Evolutionary conservation across 2,329 filamentous ascomycete species (phyloP), one percentile per base, ranked within the genome.

Genomic region (Trichoderma afroharzianum): DNA sequence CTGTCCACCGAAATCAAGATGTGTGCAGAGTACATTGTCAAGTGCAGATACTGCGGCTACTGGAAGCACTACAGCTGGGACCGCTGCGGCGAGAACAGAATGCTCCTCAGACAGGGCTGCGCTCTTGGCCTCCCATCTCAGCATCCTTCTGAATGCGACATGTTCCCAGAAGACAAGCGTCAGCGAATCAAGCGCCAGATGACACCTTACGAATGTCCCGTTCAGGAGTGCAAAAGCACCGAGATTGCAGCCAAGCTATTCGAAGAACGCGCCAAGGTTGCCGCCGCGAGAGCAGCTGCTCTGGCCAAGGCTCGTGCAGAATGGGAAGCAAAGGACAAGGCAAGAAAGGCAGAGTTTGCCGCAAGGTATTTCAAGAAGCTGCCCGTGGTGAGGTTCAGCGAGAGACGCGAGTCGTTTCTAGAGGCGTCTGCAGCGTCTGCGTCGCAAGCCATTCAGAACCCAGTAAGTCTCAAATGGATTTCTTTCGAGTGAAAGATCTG

Each of bases 171-270:
- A n/a, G 33, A 67, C 15, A 43, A 57, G 12, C 68, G 71, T 12
- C 32, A 66, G 39, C 69, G 63, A 14, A 26, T 63, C 28, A 57
- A 39, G n/a, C 69, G 64, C 33, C 30, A 71, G 18, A 63, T 72
- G 68, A 71, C 68, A 7, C 32, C 47, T 7, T 72, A 67, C 43
- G 71, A 72, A 47, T 72, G 71, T 14, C 71, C 67, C 3, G 33
- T 63, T n/a, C 8, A 71, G 21, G 62, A 67, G 24, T 72, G 68
- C 47, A 47, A 71, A 57, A 72, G 71, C 68, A 72, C 71, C 6
- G 26, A 30, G 36, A 50, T 72, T 18, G 71, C 71, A 7, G 47
- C 55, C 55, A 67, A 67, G 6, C 61, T 71, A 28, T 71, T 66
- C 6, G 68, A 30, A 32, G 63, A 71, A 43, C 68, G 68, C 9